Base-by-base conservation (phyloP, 371 early-diverging fungal genomes). In the Parasitella parasitica region DNA sequence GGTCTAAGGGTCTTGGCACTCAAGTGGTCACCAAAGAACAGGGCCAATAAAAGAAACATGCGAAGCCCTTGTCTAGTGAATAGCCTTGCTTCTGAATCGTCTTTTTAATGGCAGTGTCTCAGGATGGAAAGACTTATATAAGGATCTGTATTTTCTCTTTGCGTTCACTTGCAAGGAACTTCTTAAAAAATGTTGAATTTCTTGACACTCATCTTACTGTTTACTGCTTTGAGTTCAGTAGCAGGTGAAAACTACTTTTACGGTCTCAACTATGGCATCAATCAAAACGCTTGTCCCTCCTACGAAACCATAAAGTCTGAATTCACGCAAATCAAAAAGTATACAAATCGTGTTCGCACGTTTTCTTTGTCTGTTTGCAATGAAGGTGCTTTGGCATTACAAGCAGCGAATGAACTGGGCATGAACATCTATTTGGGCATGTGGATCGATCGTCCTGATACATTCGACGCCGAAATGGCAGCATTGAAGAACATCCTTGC, bases 371-470 rank as follows among this genome's bases (percentile, higher is more conserved):
- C 71, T 12, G 75, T 75, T 51, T 88, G 88, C 59, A 71, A 86
- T 48, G 73, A 83, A 71, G 88, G 86, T 63, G 80, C 74, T 66
- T 27, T 84, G n/a, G 76, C 85, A 8, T 62, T 88, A 32, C 73
- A 80, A 36, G 89, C 89, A 7, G 78, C 84, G 28, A 77, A 88
- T 56, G 69, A 68, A 24, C 67, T 83, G 11, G 81, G 77, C 37
- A 83, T 85, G 82, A 72, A 79, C 30, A 62, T 85, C 7, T 76
- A 83, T 63, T 70, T 88, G 15, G 87, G 89, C 27, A 71, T 86
- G 79, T 87, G 87, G 89, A 70, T 88, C 38, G 80, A 80, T 61
- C 57, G 73, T 56, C 80, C 80, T 3, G 73, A 70, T 6, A 77
- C 81, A 0, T 87, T 81, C 64, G 54, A 77, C 9, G 56, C 41